These are phyloP conservation scores for Hyparrhenia diplandra DNA, from an alignment of 176 grass and related monocot species.

Conservation along the genomic window DNA sequence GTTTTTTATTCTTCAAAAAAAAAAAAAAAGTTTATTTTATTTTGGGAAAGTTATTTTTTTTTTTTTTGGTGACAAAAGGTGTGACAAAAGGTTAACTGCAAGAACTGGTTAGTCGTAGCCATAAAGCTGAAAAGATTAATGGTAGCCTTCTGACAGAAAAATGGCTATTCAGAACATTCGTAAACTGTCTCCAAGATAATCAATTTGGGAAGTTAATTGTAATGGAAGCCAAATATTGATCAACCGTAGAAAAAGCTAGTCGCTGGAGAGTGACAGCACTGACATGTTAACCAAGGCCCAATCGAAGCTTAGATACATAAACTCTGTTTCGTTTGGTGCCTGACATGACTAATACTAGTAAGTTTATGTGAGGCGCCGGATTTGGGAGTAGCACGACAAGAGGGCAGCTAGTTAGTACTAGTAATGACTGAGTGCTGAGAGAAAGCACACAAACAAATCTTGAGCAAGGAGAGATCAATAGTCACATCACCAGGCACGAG, in stretches of 20 bases:
- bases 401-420: neutral
- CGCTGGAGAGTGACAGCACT: neutral
- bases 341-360: neutral
- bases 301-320: neutral
- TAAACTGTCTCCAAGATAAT: neutral
- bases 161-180: neutral
- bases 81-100: neutral
- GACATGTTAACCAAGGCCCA: neutral
- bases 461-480: neutral
- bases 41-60: neutral
- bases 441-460: neutral
- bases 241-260: neutral
- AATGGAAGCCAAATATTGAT: neutral
- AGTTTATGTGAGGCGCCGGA: neutral
- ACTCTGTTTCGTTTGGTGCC: neutral
- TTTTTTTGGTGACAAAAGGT: too few relatives aligned
- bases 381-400: neutral
- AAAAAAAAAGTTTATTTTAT: neutral
- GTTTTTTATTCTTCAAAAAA: neutral
- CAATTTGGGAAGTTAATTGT: neutral
- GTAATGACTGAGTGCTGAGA: neutral
- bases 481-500: conserved; percentile 21
- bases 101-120: neutral
- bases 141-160: neutral
- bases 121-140: neutral